Percentiles rank a stretch among this genome's conserved stretches.
phyloP scores from a whole-genome alignment of 257 asterid genomes.

The Solanum dulcamara region DNA sequence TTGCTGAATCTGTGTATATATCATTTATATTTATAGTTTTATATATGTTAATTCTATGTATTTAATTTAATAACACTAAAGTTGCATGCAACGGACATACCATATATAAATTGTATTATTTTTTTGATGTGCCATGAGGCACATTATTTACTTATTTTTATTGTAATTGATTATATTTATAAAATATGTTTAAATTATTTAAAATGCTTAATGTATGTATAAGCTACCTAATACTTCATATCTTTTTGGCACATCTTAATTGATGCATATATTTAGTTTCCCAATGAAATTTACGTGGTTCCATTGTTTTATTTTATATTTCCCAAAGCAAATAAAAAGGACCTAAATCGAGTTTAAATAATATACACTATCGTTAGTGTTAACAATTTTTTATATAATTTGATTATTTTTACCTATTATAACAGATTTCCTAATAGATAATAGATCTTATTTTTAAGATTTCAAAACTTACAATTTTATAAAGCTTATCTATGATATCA shows the following conservation, averaged over 20 bases:
- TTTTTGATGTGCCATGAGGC: not conserved
- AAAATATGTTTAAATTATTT: not conserved
- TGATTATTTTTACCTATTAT: not conserved
- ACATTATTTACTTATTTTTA: not conserved
- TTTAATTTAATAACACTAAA: not conserved
- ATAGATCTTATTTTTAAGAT: not conserved
- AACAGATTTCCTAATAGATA: not conserved
- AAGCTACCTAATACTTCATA: not conserved
- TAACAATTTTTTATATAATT: not conserved
- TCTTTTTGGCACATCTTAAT: not conserved
- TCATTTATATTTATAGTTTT: no score
- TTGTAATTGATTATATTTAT: not conserved
- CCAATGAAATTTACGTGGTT: not conserved
- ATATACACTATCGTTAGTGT: not conserved
- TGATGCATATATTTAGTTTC: not conserved
- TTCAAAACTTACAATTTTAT: not conserved
- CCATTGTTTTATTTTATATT: not conserved
- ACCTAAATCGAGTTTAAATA: not conserved
- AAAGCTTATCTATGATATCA: not conserved
- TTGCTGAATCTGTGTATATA: not conserved
- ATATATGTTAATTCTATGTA: not conserved
- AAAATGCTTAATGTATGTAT: not conserved
- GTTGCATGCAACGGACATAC: not conserved
- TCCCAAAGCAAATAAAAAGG: not conserved
- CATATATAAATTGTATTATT: not conserved